Conservation (phyloP, 2,329 filamentous ascomycete species). For the Aspergillus fischeri region DNA sequence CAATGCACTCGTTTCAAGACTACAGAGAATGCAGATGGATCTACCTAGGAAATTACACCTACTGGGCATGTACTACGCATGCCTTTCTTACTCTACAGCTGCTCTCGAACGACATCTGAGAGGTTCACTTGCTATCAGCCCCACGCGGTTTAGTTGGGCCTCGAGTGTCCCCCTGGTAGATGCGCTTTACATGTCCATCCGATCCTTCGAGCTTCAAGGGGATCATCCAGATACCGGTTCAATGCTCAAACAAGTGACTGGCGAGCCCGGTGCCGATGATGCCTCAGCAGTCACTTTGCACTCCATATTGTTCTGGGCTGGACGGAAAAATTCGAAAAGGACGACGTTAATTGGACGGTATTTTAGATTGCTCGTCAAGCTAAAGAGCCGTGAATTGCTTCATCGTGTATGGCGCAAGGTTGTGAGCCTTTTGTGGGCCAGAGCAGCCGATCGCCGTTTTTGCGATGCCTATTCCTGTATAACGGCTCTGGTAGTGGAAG, state of each 20-base stretch:
- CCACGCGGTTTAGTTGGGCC: neutral
- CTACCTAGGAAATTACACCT: slow-evolving; percentile 12
- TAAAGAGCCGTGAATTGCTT: slow-evolving; percentile 20
- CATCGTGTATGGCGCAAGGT: slow-evolving; percentile 21
- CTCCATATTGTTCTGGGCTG: slow-evolving; percentile 15
- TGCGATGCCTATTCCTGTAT: slow-evolving; percentile 23
- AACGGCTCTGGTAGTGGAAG: slow-evolving; percentile 19
- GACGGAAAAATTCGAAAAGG: neutral
- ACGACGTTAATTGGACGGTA: slow-evolving; percentile 11
- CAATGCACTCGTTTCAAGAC: slow-evolving; percentile 27
- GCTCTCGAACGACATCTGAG: slow-evolving; percentile 26
- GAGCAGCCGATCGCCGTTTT: slow-evolving; percentile 1
- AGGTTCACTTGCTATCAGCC: slow-evolving; percentile 9
- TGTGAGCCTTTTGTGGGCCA: slow-evolving; percentile 7
- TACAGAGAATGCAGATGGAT: slow-evolving; percentile 15
- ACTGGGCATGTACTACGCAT: slow-evolving; percentile 30
- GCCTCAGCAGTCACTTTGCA: slow-evolving; percentile 11
- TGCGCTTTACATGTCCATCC: slow-evolving; percentile 19
- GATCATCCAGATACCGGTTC: slow-evolving; percentile 14
- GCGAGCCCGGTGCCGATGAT: slow-evolving; percentile 8
- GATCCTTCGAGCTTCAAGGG: slow-evolving; percentile 17
- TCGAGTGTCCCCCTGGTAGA: slow-evolving; percentile 19
- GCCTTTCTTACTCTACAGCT: slow-evolving; percentile 23
- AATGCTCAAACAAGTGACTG: slow-evolving; percentile 22
- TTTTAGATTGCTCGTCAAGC: slow-evolving; percentile 23